phyloP scores from a whole-genome alignment of 768 basidiomycete species.

The Russula emetica region DNA sequence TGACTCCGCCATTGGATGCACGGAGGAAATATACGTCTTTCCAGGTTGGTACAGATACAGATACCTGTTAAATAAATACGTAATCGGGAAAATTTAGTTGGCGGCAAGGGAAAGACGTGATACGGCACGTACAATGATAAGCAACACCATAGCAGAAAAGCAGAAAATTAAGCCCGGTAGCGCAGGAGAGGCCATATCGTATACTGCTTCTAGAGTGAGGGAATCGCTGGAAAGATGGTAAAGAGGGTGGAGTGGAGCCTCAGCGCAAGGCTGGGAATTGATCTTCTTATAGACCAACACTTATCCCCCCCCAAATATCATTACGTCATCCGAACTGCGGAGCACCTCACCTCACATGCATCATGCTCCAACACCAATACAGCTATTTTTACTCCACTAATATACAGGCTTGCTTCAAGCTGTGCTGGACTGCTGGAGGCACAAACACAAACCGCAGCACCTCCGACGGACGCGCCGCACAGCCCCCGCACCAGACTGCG shows the following conservation, averaged over 20 bases:
- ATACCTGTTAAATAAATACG: slow-evolving; percentile 46
- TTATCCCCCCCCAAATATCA: background rate
- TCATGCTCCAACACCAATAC: background rate
- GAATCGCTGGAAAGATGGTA: background rate
- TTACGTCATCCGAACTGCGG: slow-evolving; percentile 7
- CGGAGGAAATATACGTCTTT: slow-evolving; percentile 62
- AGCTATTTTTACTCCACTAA: background rate
- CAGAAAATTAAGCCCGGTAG: slow-evolving; percentile 67
- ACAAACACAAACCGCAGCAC: no score
- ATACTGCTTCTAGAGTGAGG: background rate
- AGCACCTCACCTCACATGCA: no score
- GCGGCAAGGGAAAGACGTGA: slow-evolving; percentile 4
- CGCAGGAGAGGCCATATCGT: slow-evolving; percentile 52
- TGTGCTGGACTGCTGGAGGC: no score
- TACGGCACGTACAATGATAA: slow-evolving; percentile 54
- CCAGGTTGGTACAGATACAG: slow-evolving; percentile 75
- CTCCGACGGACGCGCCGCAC: no score
- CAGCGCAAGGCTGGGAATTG: background rate
- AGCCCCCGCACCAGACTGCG: no score
- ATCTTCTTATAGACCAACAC: background rate
- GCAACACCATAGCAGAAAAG: slow-evolving; percentile 64
- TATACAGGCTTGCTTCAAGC: no score
- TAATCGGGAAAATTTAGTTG: slow-evolving; percentile 4
- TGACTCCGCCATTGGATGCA: slow-evolving; percentile 38
- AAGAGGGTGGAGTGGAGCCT: background rate